Evolutionary conservation across 116 monocot species (phyloP), one percentile per base, ranked within the genome.

Genomic region (Iris pallida): DNA sequence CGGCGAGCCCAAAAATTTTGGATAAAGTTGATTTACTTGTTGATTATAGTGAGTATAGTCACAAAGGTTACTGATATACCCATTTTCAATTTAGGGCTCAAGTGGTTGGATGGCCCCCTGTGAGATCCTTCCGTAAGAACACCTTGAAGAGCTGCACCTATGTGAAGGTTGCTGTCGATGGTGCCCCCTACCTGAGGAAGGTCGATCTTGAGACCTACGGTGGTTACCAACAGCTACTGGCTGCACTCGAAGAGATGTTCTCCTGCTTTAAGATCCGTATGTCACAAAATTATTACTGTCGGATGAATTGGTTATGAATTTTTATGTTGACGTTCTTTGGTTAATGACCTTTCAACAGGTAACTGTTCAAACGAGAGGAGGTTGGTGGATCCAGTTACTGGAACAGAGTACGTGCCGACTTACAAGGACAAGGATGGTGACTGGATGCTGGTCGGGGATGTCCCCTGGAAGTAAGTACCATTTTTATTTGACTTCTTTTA

Each of bases 81-180:
- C 0, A 49, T 6, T 66, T 19, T 4, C 8, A 16, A 44, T 62
- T 46, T 66, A 91, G 91, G 75, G 87, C 82, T 4, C 81, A 80
- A 68, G 87, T 84, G 47, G 85, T 87, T 45, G 91, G 91, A n/a
- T 91, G 91, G 91, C 91, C 91, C 59, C 91, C 91, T 14, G 91
- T 91, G 65, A 79, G 91, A 71, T 75, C 81, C 5, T 84, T 68
- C 75, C 68, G 87, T 58, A 74, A 71, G 70, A 91, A 75, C 71
- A 84, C 72, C 9, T 59, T 87, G 54, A 90, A 83, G 68, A 86
- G 73, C 70, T 80, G 78, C 74, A 79, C 77, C 40, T 87, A 79
- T 59, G 91, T 91, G 59, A 91, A 91, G 70, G 91, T 91, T 63
- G 87, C 86, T 40, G 87, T 91, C 1, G 91, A 91, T 64, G 91